Evolutionary conservation across 1,284 basidiomycete genomes (phyloP), one percentile per base, ranked within the genome.

Genomic region (Amylostereum chailletii): DNA sequence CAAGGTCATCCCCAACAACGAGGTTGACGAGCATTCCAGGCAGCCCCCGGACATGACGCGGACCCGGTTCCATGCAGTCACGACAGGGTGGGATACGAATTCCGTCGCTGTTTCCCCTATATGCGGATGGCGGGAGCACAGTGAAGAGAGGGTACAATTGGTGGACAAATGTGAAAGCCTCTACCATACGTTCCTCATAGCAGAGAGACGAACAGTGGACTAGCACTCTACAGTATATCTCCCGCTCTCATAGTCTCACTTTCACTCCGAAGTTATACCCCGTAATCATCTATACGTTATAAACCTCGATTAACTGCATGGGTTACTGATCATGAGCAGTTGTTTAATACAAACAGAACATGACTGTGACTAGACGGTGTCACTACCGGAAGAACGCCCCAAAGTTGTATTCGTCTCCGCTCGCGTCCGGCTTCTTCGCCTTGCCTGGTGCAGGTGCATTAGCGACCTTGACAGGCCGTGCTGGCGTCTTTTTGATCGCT

Each of bases 81-180:
- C 77, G 9, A 70, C 78, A 49, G 60, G 76, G 38, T 75, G 72
- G 70, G 86, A 84, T 2, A 60, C 60, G 29, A 74, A 75, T 47
- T 65, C 68, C 34, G 78, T 86, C 2, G 76, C 74, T 1, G 55
- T 72, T 7, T 62, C 64, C 2, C 68, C 70, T 5, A 68, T 88
- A 3, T 61, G 68, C 34, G 67, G 71, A 33, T 85, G 81, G 74
- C 68, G 72, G 34, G 66, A 71, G 56, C 58, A 76, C 42, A 60
- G 70, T 48, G 64, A 60, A 1, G 72, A 78, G 41, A 76, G 71
- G 2, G 65, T 62, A 43, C 59, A 62, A 36, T 61, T 88, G 45
- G 56, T 83, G 48, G 70, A 68, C 41, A 73, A 76, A 50, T 85
- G 76, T 52, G 83, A 88, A 53, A 59, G 63, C 42, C 62, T 80